Percentiles rank a stretch among this genome's conserved stretches.
Conservation (phyloP, 768 basidiomycete species). For the Boletus insuetus region DNA sequence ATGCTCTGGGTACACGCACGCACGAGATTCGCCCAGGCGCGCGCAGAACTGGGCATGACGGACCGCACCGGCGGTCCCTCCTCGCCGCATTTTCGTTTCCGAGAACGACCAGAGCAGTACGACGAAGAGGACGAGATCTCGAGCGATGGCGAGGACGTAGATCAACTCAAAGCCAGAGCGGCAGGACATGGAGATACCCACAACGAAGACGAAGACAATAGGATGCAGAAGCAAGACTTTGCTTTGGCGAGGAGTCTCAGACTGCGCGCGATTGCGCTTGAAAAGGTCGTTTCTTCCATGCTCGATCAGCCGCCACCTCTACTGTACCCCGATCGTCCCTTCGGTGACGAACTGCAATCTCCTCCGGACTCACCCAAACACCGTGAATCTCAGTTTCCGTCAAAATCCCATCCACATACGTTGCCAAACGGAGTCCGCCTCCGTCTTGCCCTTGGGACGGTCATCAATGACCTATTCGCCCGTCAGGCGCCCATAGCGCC, state of each 20-base stretch:
- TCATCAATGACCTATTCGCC: constrained; percentile 81
- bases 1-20: constrained; percentile 82
- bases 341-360: constrained; percentile 51
- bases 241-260: constrained; percentile 60
- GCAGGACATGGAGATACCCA: constrained; percentile 47
- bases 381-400: constrained; percentile 14
- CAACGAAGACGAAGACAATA: constrained; percentile 58
- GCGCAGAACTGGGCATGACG: constrained; percentile 84
- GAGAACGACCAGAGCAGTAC: constrained; percentile 70
- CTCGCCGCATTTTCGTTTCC: constrained; percentile 57
- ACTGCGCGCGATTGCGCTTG: constrained; percentile 75
- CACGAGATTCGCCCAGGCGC: constrained; percentile 79
- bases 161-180: constrained; percentile 45
- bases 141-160: constrained; percentile 62
- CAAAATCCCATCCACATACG: constrained; percentile 51
- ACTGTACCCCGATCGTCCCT: constrained; percentile 45
- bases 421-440: constrained; percentile 81
- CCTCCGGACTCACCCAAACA: constrained; percentile 52
- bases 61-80: constrained; percentile 72
- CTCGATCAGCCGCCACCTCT: constrained; percentile 73
- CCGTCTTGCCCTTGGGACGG: constrained; percentile 68
- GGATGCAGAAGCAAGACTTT: constrained; percentile 57
- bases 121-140: constrained; percentile 68
- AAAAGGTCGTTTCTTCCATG: constrained; percentile 81
- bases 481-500: constrained; percentile 53